phyloP scores from a whole-genome alignment of 2,329 filamentous ascomycete genomes.

The Stemphylium vesicarium region DNA sequence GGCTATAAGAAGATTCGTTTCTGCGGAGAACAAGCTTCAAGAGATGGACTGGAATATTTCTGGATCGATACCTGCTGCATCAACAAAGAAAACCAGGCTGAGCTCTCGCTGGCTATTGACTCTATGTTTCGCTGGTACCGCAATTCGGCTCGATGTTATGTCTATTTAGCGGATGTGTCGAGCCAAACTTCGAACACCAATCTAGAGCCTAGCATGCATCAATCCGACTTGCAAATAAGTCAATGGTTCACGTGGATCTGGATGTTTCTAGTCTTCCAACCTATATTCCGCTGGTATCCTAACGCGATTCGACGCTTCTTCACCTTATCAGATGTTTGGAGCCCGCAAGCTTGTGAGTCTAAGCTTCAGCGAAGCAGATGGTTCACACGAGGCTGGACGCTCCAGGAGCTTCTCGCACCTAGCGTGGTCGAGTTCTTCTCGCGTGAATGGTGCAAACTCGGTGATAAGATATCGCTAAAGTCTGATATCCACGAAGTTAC shows the following conservation, averaged over 20 bases:
- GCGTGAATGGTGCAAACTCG: constrained; percentile 9
- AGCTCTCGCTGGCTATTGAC: not conserved
- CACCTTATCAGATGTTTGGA: no score
- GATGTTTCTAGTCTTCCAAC: no score
- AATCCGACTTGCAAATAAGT: no score
- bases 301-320: no score
- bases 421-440: constrained; percentile 24
- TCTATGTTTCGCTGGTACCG: constrained; percentile 10
- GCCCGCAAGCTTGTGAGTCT: no score
- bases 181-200: no score
- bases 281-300: no score
- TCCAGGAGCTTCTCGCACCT: constrained; percentile 21
- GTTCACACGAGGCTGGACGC: constrained; percentile 1
- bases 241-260: no score
- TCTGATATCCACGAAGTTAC: constrained; percentile 9
- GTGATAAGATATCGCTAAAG: constrained; percentile 6
- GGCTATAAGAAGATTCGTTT: constrained; percentile 5
- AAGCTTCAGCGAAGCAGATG: no score
- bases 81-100: not conserved
- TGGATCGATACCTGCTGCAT: constrained; percentile 10
- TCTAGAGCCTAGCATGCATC: no score
- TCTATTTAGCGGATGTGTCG: no score
- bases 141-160: no score
- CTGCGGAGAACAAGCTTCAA: not conserved
- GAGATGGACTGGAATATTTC: constrained; percentile 7